These are phyloP conservation scores for Microcera coccophila DNA, from an alignment of 2,329 filamentous ascomycete genomes.

Conservation along the genomic window DNA sequence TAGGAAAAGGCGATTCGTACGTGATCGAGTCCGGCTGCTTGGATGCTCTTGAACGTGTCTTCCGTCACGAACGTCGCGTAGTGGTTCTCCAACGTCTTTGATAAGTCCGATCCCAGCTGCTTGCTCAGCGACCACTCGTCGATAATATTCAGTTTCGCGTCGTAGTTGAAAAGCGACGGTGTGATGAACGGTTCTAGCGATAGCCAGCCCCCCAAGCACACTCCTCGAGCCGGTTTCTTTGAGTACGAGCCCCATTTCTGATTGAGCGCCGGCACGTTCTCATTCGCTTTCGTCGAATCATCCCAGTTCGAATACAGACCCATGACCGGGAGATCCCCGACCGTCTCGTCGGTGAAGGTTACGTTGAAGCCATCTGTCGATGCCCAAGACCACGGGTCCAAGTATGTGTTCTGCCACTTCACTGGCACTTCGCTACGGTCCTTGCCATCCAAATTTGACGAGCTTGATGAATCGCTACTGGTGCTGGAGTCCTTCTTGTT, in stretches of 20 bases:
- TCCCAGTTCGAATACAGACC: conserved; percentile 83
- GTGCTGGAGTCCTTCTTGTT: conserved; percentile 40
- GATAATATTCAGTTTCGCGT: conserved; percentile 61
- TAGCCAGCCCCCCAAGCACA: conserved; percentile 93
- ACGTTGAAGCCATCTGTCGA: conserved; percentile 89
- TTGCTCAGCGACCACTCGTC: conserved; percentile 82
- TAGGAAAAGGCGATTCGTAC: conserved; percentile 95
- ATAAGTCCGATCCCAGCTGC: conserved; percentile 63
- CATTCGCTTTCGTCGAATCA: conserved; percentile 73
- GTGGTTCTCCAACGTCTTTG: conserved; percentile 77
- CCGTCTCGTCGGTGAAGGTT: conserved; percentile 80
- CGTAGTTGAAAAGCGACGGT: conserved; percentile 78
- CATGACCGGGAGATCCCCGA: conserved; percentile 88
- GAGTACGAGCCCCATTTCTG: conserved; percentile 74
- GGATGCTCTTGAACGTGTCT: conserved; percentile 78
- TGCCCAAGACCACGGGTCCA: conserved; percentile 90
- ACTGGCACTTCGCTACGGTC: conserved; percentile 57
- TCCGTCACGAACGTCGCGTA: conserved; percentile 88
- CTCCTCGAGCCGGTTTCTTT: conserved; percentile 75
- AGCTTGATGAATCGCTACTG: conserved; percentile 20
- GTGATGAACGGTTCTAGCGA: conserved; percentile 93
- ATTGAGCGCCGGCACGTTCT: conserved; percentile 72
- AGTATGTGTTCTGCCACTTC: conserved; percentile 66
- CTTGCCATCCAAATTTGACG: conserved; percentile 45
- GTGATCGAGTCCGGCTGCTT: conserved; percentile 85